Base-by-base conservation (phyloP, 129 eudicot genomes). In the Dittrichia graveolens region DNA sequence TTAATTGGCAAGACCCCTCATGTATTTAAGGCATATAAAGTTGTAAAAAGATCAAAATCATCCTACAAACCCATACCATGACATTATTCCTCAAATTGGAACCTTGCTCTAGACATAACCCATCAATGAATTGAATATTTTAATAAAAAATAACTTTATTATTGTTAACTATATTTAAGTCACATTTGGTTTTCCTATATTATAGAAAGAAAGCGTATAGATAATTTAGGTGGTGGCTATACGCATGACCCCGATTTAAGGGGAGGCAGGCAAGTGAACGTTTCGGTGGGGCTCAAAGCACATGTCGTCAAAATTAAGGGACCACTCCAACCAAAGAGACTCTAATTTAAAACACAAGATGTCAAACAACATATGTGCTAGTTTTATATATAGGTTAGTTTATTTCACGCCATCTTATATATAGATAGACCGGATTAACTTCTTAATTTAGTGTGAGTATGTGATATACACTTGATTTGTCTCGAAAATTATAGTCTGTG, bases 221-320 rank as follows among this genome's bases (percentile, higher is more conserved):
- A 39, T 19, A 5, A 64, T 61, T 31, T 74, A 74, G 79, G 55
- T 42, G 73, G 73, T 61, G 62, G 71, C 42, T 62, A 48, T 41
- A 48, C 52, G 49, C 47, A 66, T 59, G 69, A 48, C 43, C 55
- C 63, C 19, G 18, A 67, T 57, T 59, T 41, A 24, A 65, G 73
- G 57, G 56, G 62, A 65, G 56, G 54, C 59, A 65, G 56, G 54
- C 59, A 62, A 57, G 65, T 50, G 65, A 77, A 77, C 71, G 14
- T 39, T 61, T 50, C 4, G 56, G 71, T 77, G 81, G 81, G 76
- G 71, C 57, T 69, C 57, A 6, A 69, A 11, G 76, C 81, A 77
- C 76, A 77, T 77, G 65, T 71, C 71, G 50, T 49, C 41, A 50
- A n/a, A 41, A 40, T 44, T 40, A 11, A 39, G 56, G 75, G 57